A percentile compares a stretch with the other conserved stretches of the same genome.
phyloP scores from a whole-genome alignment of 2,329 filamentous ascomycete genomes.

The Colletotrichum paranaense region DNA sequence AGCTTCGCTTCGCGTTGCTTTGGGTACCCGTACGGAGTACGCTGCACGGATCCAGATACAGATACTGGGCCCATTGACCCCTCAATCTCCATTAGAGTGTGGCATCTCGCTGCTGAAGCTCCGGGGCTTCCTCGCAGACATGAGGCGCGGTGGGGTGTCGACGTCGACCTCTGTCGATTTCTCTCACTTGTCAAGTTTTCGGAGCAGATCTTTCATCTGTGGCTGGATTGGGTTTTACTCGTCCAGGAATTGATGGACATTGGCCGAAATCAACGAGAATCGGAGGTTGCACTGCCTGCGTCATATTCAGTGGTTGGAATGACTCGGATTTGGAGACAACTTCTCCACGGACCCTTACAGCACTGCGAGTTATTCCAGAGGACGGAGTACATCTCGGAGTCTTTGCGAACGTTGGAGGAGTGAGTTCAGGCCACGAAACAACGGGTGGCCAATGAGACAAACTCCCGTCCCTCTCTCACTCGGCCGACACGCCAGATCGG shows the following conservation, averaged over 20 bases:
- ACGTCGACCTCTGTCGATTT: constrained; percentile 13
- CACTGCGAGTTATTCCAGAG: background rate
- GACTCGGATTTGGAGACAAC: constrained; percentile 21
- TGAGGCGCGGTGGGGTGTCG: constrained; percentile 5
- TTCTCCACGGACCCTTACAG: constrained; percentile 8
- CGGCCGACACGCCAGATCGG: constrained; percentile 18
- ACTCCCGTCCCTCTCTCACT: constrained; percentile 17
- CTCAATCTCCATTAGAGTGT: constrained; percentile 8
- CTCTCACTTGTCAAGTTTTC: constrained; percentile 5
- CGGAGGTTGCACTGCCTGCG: constrained; percentile 15
- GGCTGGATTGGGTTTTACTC: constrained; percentile 11
- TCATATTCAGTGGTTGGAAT: constrained; percentile 27
- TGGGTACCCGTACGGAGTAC: background rate
- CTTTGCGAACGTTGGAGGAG: constrained; percentile 10
- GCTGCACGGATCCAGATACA: background rate
- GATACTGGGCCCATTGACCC: background rate
- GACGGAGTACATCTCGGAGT: constrained; percentile 15
- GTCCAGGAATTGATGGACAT: constrained; percentile 27
- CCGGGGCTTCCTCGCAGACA: background rate
- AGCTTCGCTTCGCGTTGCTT: constrained; percentile 7
- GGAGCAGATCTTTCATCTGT: constrained; percentile 12
- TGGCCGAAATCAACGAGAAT: constrained; percentile 14
- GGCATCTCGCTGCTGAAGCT: constrained; percentile 5
- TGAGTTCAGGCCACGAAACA: background rate
- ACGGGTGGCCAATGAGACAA: background rate